These are phyloP conservation scores for Nemophila menziesii DNA, from an alignment of 257 asterid genomes.

Conservation along the genomic window DNA sequence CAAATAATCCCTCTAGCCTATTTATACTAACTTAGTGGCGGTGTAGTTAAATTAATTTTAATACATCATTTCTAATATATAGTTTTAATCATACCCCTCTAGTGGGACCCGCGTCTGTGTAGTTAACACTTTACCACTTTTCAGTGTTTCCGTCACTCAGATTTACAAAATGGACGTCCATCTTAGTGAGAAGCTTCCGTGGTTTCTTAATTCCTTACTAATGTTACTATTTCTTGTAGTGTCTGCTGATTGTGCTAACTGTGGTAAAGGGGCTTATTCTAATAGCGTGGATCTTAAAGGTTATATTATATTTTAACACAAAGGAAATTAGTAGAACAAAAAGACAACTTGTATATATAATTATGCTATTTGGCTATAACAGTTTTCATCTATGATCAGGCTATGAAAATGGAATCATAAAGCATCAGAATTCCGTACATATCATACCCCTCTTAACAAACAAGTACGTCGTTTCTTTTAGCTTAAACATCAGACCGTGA, in stretches of 20 bases:
- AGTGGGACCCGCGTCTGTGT: too few species aligned
- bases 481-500: background rate
- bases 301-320: too few species aligned
- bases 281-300: constrained; percentile 79
- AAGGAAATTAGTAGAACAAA: too few species aligned
- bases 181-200: constrained; percentile 82
- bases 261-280: constrained; percentile 91
- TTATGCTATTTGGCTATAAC: background rate
- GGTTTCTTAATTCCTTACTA: constrained; percentile 89
- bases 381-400: too few species aligned
- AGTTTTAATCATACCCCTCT: too few species aligned
- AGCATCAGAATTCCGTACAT: constrained; percentile 93
- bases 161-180: constrained; percentile 76
- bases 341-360: background rate
- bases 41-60: too few species aligned
- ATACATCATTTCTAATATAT: too few species aligned
- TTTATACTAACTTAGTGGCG: too few species aligned
- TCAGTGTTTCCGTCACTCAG: constrained; percentile 92
- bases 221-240: too few species aligned
- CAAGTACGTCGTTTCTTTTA: constrained; percentile 36
- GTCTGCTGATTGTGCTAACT: constrained; percentile 94
- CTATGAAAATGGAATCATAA: constrained; percentile 58
- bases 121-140: constrained; percentile 24
- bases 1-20: too few species aligned
- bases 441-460: constrained; percentile 90